A percentile compares a stretch with the other conserved stretches of the same genome.
Conservation (phyloP, 768 basidiomycete species). For the Amanita exitialis region DNA sequence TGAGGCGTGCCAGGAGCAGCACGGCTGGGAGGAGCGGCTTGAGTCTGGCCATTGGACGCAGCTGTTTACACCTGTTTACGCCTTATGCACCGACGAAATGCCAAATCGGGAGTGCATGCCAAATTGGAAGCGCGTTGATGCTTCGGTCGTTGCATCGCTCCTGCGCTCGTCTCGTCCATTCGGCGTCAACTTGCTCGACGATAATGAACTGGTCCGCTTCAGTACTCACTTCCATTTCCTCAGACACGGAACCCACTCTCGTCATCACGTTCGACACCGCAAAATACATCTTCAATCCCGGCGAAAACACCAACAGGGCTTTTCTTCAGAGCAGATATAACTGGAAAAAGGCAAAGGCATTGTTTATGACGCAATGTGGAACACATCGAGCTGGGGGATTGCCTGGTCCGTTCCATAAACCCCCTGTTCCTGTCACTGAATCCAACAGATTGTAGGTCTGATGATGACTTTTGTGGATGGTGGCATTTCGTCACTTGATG, state of each 20-base stretch:
- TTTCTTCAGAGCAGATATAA: slow-evolving; percentile 59
- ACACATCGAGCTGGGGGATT: slow-evolving; percentile 62
- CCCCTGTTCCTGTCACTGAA: neutral
- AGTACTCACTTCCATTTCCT: slow-evolving; percentile 45
- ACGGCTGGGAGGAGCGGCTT: neutral
- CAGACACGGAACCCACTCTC: slow-evolving; percentile 77
- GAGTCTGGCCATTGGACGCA: neutral
- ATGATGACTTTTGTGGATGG: slow-evolving; percentile 77
- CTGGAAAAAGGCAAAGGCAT: slow-evolving; percentile 53
- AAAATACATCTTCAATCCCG: slow-evolving; percentile 83
- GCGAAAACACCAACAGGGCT: slow-evolving; percentile 71
- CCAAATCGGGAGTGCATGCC: neutral
- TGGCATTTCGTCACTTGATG: slow-evolving; percentile 40
- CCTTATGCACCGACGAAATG: no score
- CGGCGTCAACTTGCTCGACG: neutral
- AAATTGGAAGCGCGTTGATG: neutral
- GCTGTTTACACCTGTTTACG: no score
- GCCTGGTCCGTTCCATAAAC: slow-evolving; percentile 42
- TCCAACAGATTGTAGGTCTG: slow-evolving; percentile 36
- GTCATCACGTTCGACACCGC: slow-evolving; percentile 65
- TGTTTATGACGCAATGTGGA: slow-evolving; percentile 65
- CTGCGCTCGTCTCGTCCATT: neutral
- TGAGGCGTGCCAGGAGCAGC: slow-evolving; percentile 12
- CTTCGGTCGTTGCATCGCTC: neutral
- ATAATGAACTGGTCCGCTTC: slow-evolving; percentile 55